Evolutionary conservation across 192 early-diverging fungal genomes (phyloP), one percentile per base, ranked within the genome.

Genomic region (Jimgerdemannia lactiflua): DNA sequence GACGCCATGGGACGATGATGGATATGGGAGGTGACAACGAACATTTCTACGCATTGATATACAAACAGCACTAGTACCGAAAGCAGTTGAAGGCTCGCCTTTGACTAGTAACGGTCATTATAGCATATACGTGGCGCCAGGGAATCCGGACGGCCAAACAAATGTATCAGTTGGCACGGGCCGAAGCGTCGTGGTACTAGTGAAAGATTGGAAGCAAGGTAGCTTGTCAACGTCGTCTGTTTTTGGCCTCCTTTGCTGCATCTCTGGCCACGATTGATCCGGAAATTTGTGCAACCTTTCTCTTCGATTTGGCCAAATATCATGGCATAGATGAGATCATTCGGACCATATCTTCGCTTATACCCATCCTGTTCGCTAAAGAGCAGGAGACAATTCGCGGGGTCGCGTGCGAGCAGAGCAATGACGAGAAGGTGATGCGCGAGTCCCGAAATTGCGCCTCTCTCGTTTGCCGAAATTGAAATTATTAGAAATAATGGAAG

Each of bases 361-460:
- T 83, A 17, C 20, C 66, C 6, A 74, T 43, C 49, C 69, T 83
- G 4, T 81, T 85, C 71, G 70, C 67, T 43, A 29, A 76, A 20
- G 82, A 85, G 29, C 63, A 83, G 65, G 66, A 17, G 43, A 67
- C 49, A 0, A 72, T 83, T 54, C 39, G 67, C 39, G 75, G 79
- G 65, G 64, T 81, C 43, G 20, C 76, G 41, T 44, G 63, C 2
- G 73, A 69, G 18, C 71, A 65, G 40, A 73, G 20, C 7, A 0
- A 69, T 8, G 67, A 74, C 43, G 75, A 71, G 19, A 83, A 59
- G 49, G 49, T 59, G 49, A 29, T 29, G 29, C n/a, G 11, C 76
- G 42, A 67, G 70, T 18, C 65, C 73, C 10, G n/a, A 72, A 3
- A 75, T 82, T 9, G 70, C 80, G 44, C 67, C 73, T 49, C 42